Evolutionary conservation across 1,139 yeast genomes (phyloP), one percentile per base, ranked within the genome.

Genomic region (Debaryomyces robertsiae): DNA sequence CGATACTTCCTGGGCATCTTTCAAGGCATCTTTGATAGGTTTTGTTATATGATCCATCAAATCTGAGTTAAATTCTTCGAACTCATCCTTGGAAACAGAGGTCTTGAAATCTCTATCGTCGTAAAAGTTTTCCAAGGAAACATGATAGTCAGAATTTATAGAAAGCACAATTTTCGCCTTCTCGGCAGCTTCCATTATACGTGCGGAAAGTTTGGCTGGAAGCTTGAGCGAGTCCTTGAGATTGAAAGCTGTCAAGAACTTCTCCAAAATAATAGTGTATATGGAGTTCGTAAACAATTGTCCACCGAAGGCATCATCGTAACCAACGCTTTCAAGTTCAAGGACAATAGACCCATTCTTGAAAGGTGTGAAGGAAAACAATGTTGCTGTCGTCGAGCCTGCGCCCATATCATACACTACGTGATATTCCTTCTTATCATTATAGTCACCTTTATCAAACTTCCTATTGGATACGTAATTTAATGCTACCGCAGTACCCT

Each of bases 321-420:
- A 80, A 0, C 93, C 91, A 45, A 82, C 77, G 27, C 88, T 90
- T 56, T 84, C 85, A 27, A 89, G 75, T 43, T 81, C 85, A 38
- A 89, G 67, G 6, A 61, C 58, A 14, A 70, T 56, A 10, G 71
- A 56, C 29, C 66, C 63, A 42, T 67, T 66, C 17, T 69, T 60
- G 46, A 73, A 73, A 24, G 78, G 77, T 28, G 68, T 65, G 47
- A 82, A 69, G 1, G 93, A 81, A 41, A 91, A 81, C 24, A 93
- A 66, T 0, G 98, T 85, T 3, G 96, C 95, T 42, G 83, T 80
- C 0, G 95, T 86, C 0, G 95, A 82, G 1, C 96, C 95, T 2
- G 96, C 94, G 38, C 99, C 99, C 77, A 86, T 79, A 60, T 93
- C 98, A 60, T 83, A 89, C 24, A 94, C 76, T 40, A 90, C 60